phyloP scores from a whole-genome alignment of 306 rosid genomes.

The Cucumis hystrix region DNA sequence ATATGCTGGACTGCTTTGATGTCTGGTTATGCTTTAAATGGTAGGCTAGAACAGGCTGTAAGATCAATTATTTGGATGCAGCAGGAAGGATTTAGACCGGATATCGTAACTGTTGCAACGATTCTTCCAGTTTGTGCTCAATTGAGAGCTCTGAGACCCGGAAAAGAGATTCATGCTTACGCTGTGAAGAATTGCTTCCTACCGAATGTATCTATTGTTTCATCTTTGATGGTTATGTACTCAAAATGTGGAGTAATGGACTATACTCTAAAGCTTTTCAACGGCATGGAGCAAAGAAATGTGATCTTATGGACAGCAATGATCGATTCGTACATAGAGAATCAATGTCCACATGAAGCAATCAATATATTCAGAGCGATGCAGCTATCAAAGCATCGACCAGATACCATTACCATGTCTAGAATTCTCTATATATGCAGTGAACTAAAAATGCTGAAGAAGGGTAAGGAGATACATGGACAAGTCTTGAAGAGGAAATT shows the following conservation, averaged over 20 bases:
- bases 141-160: constrained; percentile 43
- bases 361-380: constrained; percentile 44
- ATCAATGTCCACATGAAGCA: constrained; percentile 31
- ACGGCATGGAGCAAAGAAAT: constrained; percentile 38
- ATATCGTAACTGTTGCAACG: constrained; percentile 56
- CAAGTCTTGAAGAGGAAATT: constrained; percentile 48
- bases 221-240: constrained; percentile 68
- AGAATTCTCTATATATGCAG: constrained; percentile 48
- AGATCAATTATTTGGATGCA: constrained; percentile 80
- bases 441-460: constrained; percentile 34
- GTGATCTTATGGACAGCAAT: constrained; percentile 70
- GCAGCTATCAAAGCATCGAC: constrained; percentile 53
- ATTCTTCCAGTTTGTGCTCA: constrained; percentile 64
- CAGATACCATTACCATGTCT: constrained; percentile 50
- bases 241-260: constrained; percentile 49
- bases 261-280: constrained; percentile 38
- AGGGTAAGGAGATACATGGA: constrained; percentile 69
- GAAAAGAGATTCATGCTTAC: constrained; percentile 74
- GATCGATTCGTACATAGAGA: constrained; percentile 50
- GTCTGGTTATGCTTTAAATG: constrained; percentile 60
- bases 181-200: constrained; percentile 58
- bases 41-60: constrained; percentile 65
- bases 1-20: constrained; percentile 81
- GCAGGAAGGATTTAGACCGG: constrained; percentile 82
- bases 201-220: constrained; percentile 49